A percentile compares a stretch with the other conserved stretches of the same genome.
Evolutionary conservation across 176 grass and related monocot species (phyloP).

Genomic region (Phoenix roebelenii): DNA sequence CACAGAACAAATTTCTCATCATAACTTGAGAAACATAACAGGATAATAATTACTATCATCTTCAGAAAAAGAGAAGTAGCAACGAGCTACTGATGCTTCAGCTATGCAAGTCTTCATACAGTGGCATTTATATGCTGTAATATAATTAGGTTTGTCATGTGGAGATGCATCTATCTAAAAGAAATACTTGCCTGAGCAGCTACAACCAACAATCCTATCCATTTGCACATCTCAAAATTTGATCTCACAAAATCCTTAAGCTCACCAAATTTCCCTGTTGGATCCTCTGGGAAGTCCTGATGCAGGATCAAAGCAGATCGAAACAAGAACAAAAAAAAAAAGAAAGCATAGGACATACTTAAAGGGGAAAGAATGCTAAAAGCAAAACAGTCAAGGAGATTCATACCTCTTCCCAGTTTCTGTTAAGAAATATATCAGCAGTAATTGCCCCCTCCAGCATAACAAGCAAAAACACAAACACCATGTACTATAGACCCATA

Average conservation of each 20-base stretch:
- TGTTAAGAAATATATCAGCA: conserved; percentile 77
- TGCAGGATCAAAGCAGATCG: conserved; percentile 4
- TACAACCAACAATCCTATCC: conserved; percentile 66
- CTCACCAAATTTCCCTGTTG: conserved; percentile 75
- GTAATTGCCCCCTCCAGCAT: conserved; percentile 65
- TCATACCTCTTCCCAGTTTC: conserved; percentile 75
- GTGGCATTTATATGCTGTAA: too few species aligned
- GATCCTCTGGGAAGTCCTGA: conserved; percentile 83
- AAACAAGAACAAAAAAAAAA: neutral
- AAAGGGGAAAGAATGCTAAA: too few species aligned
- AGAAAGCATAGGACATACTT: conserved; percentile 4
- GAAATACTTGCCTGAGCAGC: conserved; percentile 54
- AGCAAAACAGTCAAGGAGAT: too few species aligned
- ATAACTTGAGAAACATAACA: too few species aligned
- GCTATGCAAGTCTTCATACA: too few species aligned
- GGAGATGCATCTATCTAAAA: neutral
- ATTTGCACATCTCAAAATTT: conserved; percentile 86
- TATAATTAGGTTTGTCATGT: neutral
- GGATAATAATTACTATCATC: too few species aligned
- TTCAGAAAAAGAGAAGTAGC: too few species aligned
- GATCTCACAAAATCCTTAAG: conserved; percentile 61
- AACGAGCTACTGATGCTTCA: too few species aligned
- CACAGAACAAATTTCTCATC: too few species aligned
- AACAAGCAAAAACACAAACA: conserved; percentile 51
- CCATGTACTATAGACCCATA: conserved; percentile 44